Conservation (phyloP, 2,329 filamentous ascomycete genomes). For the Emergomyces pasteurianus region DNA sequence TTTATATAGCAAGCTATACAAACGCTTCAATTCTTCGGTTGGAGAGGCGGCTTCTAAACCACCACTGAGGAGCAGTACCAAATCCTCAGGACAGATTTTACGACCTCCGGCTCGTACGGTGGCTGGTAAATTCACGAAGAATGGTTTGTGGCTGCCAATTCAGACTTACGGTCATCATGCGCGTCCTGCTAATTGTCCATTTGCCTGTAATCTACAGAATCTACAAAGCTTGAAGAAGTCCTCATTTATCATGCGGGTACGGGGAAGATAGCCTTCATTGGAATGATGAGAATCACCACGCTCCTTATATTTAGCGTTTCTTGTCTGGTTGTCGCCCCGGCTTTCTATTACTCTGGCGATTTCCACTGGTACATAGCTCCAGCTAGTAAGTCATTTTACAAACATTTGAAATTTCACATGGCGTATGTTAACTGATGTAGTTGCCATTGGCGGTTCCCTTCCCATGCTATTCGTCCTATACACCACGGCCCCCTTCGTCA, state of each 20-base stretch:
- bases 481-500: constrained; percentile 58
- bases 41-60: constrained; percentile 11
- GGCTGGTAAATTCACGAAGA: constrained; percentile 8
- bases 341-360: constrained; percentile 35
- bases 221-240: constrained; percentile 31
- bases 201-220: constrained; percentile 15
- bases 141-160: background rate
- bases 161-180: background rate
- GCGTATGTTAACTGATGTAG: constrained; percentile 25
- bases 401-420: too few species aligned
- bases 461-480: constrained; percentile 55
- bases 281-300: constrained; percentile 57
- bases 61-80: background rate
- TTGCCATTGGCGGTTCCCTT: constrained; percentile 47
- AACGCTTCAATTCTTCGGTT: constrained; percentile 11
- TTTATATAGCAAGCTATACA: background rate
- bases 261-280: constrained; percentile 53
- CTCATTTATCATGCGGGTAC: constrained; percentile 68
- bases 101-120: constrained; percentile 8
- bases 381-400: constrained; percentile 22
- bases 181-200: constrained; percentile 6
- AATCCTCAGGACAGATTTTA: constrained; percentile 10
- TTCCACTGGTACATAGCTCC: constrained; percentile 32
- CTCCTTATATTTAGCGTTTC: constrained; percentile 59
- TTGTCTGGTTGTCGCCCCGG: constrained; percentile 50